Percentiles rank a stretch among this genome's conserved stretches.
Conservation (phyloP, 2,329 filamentous ascomycete genomes). For the Plectosphaerella cucumerina region DNA sequence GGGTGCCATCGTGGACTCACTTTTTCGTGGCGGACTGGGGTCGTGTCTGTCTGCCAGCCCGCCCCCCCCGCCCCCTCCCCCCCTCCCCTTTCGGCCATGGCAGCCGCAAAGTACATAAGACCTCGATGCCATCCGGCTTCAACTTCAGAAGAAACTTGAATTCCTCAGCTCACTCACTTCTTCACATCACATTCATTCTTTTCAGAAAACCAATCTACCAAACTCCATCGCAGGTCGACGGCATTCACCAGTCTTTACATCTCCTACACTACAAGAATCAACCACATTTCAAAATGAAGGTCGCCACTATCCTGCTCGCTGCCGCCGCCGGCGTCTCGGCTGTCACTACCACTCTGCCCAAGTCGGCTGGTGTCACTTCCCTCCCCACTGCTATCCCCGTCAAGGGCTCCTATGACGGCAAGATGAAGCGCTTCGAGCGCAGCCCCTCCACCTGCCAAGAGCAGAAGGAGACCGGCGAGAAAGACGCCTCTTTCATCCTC, state of each 20-base stretch:
- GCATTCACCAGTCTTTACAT: not conserved
- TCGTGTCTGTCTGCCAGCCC: too few relatives aligned
- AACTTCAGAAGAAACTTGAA: not conserved
- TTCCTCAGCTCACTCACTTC: not conserved
- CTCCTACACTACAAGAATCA: not conserved
- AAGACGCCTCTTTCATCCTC: slow-evolving; percentile 37
- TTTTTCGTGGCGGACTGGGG: too few relatives aligned
- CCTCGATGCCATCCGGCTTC: too few relatives aligned
- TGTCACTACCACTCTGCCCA: slow-evolving; percentile 5
- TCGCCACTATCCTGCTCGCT: not conserved
- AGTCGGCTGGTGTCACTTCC: slow-evolving; percentile 28
- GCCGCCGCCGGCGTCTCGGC: slow-evolving; percentile 1
- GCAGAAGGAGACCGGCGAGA: slow-evolving; percentile 32
- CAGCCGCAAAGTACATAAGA: too few relatives aligned
- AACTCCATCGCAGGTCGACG: not conserved
- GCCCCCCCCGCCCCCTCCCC: too few relatives aligned
- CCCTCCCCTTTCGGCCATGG: too few relatives aligned
- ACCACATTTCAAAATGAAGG: not conserved
- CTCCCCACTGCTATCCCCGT: slow-evolving; percentile 34
- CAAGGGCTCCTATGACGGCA: slow-evolving; percentile 37
- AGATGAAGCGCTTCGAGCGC: slow-evolving; percentile 43
- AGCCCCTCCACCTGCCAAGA: slow-evolving; percentile 29
- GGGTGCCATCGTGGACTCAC: too few relatives aligned
- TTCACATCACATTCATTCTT: not conserved
- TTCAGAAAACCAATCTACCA: too few relatives aligned